Conservation (phyloP, 306 rosid species). For the Fagus crenata region DNA sequence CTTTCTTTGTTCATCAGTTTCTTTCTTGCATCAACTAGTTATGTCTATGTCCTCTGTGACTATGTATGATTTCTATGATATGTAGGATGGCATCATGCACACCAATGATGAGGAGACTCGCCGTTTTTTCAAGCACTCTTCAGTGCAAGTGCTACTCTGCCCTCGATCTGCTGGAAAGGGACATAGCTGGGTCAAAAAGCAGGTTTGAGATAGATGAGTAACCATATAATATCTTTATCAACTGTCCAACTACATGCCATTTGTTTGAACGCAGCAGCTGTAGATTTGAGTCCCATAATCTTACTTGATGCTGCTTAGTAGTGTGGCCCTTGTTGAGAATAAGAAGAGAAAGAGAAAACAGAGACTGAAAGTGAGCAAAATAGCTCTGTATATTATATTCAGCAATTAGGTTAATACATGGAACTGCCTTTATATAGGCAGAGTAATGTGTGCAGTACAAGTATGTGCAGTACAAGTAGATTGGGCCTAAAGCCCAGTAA, state of each 20-base stretch:
- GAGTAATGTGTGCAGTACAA: too few relatives aligned
- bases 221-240: neutral
- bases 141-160: constrained; percentile 73
- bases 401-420: too few relatives aligned
- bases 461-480: too few relatives aligned
- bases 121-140: constrained; percentile 80
- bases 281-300: constrained; percentile 2
- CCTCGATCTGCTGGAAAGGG: constrained; percentile 78
- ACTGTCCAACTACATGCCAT: constrained; percentile 1
- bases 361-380: too few relatives aligned
- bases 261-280: neutral
- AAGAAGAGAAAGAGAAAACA: too few relatives aligned
- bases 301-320: neutral
- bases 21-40: constrained; percentile 6
- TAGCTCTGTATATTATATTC: too few relatives aligned
- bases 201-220: constrained; percentile 40
- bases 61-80: constrained; percentile 5
- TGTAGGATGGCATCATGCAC: constrained; percentile 70
- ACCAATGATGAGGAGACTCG: constrained; percentile 80
- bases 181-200: constrained; percentile 60
- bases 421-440: too few relatives aligned
- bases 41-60: neutral
- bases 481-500: too few relatives aligned
- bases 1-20: constrained; percentile 21
- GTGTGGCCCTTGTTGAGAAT: neutral